A percentile compares a stretch with the other conserved stretches of the same genome.
These are phyloP conservation scores for Zymoseptoria tritici DNA, from an alignment of 2,329 filamentous ascomycete genomes.

Conservation along the genomic window DNA sequence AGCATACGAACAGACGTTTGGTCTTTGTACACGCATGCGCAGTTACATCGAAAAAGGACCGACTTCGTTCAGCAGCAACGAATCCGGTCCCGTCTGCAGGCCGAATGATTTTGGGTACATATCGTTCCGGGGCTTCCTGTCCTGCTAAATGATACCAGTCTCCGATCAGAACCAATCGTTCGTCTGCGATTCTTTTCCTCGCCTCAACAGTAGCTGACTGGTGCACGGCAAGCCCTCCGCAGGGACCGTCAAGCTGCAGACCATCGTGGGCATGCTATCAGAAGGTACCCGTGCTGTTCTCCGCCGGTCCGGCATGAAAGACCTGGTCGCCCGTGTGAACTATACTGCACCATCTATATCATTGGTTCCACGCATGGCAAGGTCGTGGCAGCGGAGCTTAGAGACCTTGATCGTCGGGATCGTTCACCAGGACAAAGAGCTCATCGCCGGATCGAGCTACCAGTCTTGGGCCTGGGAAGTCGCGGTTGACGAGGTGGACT, in stretches of 20 bases:
- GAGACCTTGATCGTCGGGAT: slow-evolving; percentile 30
- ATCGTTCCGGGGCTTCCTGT: slow-evolving; percentile 37
- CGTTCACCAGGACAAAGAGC: slow-evolving; percentile 39
- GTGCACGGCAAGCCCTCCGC: slow-evolving; percentile 43
- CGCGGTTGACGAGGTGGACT: slow-evolving; percentile 46
- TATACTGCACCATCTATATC: slow-evolving; percentile 23
- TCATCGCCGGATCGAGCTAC: slow-evolving; percentile 43
- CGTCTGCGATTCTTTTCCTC: slow-evolving; percentile 30
- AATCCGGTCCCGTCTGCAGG: slow-evolving; percentile 43
- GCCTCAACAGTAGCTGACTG: slow-evolving; percentile 21
- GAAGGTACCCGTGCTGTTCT: slow-evolving; percentile 38
- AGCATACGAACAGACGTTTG: slow-evolving; percentile 4
- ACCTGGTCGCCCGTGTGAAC: slow-evolving; percentile 18
- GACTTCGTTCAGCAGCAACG: slow-evolving; percentile 41
- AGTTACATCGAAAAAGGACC: slow-evolving; percentile 35
- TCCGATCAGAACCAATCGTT: slow-evolving; percentile 41
- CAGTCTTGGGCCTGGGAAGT: slow-evolving; percentile 45
- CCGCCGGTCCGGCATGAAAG: slow-evolving; percentile 24
- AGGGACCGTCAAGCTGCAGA: slow-evolving; percentile 40
- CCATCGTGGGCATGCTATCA: slow-evolving; percentile 45
- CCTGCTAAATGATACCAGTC: slow-evolving; percentile 45
- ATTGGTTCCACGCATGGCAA: slow-evolving; percentile 18
- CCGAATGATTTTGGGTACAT: slow-evolving; percentile 38
- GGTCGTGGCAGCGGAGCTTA: slow-evolving; percentile 43
- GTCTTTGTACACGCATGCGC: slow-evolving; percentile 33